Conservation (phyloP, 176 grass and related monocot species). For the Dendrocalamus sinicus region DNA sequence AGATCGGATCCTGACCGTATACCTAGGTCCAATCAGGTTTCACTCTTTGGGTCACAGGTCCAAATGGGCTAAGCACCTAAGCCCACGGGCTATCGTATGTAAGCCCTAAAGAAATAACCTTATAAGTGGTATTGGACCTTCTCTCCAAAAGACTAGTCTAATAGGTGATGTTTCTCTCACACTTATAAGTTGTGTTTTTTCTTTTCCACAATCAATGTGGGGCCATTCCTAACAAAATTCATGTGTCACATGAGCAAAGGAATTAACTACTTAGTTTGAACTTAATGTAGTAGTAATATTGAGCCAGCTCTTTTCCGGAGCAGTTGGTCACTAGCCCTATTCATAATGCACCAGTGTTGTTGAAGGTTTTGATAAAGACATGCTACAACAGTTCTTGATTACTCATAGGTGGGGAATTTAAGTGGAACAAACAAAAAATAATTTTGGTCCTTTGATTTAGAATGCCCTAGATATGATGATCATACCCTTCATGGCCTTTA, state of each 20-base stretch:
- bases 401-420: conserved; percentile 22
- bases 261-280: neutral
- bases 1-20: too few relatives aligned
- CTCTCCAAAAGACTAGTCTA: too few relatives aligned
- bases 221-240: neutral
- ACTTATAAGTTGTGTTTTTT: too few relatives aligned
- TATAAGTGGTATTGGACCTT: too few relatives aligned
- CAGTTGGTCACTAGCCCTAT: conserved; percentile 28
- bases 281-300: conserved; percentile 17
- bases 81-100: too few relatives aligned
- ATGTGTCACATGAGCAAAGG: neutral
- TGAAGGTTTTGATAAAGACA: conserved; percentile 27
- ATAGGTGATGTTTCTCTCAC: too few relatives aligned
- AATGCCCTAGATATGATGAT: neutral
- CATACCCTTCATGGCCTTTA: conserved; percentile 15
- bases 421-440: conserved; percentile 31
- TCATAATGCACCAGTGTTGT: conserved; percentile 26
- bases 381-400: conserved; percentile 14
- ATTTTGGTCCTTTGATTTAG: conserved; percentile 14
- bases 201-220: too few relatives aligned
- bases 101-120: too few relatives aligned
- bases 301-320: neutral
- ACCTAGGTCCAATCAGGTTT: too few relatives aligned
- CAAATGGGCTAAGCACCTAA: too few relatives aligned
- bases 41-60: too few relatives aligned